Evolutionary conservation across 2,329 filamentous ascomycete genomes (phyloP), one percentile per base, ranked within the genome.

Genomic region (Cordyceps cicadae): DNA sequence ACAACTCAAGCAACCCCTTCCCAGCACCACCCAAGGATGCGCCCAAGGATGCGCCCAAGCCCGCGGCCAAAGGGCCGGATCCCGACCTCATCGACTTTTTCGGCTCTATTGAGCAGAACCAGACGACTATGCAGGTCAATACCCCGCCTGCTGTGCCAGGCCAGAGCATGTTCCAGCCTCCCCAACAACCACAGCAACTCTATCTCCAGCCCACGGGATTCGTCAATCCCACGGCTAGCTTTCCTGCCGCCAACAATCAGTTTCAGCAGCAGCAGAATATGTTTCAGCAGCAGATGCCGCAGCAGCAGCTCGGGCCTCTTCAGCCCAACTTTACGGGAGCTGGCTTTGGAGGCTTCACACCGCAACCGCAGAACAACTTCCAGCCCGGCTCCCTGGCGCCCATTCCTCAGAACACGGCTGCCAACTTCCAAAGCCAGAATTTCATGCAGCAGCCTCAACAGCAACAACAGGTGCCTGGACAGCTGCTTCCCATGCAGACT

Each of bases 51-150:
- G 81, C 81, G 66, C 74, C 80, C 8, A 76, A 75, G 64, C 72
- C 76, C 64, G 73, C 76, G 3, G 72, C 75, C 41, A 91, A 88
- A 72, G 86, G 82, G 2, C 85, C 87, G 32, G 86, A 83, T 66
- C 85, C 87, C 32, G 89, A 95, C 77, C 79, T 95, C 63, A 97
- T 96, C 70, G 94, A 93, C 77, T 97, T 96, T 75, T 96, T 96
- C 72, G 93, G 88, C 69, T 92, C 91, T 6, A 96, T 96, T 68
- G 92, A 97, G 69, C 86, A 91, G 70, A 92, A 92, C 65, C 91
- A 94, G 71, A 89, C 89, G 56, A 79, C 87, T 1, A 83, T 90
- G 80, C 79, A 81, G 64, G 68, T 77, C 19, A 73, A 74, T 45
- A 64, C 72, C 1, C 75, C 76, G 58, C 70, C 71, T 43, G 66